Evolutionary conservation across 176 grass and related monocot species (phyloP).

Genomic region (Carex parvula): DNA sequence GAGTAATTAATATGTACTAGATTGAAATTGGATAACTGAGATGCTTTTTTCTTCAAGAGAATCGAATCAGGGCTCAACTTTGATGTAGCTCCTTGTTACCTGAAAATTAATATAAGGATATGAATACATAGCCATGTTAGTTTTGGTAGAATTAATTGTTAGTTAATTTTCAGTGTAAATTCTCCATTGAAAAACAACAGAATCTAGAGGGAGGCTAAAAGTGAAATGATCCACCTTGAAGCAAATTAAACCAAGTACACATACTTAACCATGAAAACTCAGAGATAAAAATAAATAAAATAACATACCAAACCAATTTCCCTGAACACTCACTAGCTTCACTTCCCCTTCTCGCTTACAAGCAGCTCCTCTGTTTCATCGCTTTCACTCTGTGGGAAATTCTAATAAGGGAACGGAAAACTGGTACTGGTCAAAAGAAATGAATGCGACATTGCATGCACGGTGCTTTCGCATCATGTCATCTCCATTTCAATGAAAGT

Average conservation of each 20-base stretch:
- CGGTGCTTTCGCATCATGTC: conserved; percentile 39
- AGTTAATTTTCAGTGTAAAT: not conserved
- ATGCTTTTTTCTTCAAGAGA: conserved; percentile 2
- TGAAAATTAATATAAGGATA: conserved; percentile 8
- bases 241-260: not conserved
- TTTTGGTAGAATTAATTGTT: not conserved
- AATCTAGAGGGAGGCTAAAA: not conserved
- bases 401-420: conserved; percentile 28
- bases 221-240: not conserved
- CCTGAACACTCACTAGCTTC: not conserved
- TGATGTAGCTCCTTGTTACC: not conserved
- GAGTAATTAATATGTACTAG: not conserved
- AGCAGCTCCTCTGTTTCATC: not conserved
- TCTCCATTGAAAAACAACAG: not conserved
- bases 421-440: conserved; percentile 36
- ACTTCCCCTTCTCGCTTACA: conserved; percentile 9
- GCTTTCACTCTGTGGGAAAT: not conserved
- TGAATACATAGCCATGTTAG: not conserved
- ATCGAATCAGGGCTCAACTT: not conserved
- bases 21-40: conserved; percentile 3
- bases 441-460: conserved; percentile 43
- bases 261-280: not conserved
- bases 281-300: not conserved
- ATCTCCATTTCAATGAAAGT: conserved; percentile 35
- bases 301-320: conserved; percentile 8